These are phyloP conservation scores for Tricholoma matsutake DNA, from an alignment of 768 basidiomycete genomes.

Conservation along the genomic window DNA sequence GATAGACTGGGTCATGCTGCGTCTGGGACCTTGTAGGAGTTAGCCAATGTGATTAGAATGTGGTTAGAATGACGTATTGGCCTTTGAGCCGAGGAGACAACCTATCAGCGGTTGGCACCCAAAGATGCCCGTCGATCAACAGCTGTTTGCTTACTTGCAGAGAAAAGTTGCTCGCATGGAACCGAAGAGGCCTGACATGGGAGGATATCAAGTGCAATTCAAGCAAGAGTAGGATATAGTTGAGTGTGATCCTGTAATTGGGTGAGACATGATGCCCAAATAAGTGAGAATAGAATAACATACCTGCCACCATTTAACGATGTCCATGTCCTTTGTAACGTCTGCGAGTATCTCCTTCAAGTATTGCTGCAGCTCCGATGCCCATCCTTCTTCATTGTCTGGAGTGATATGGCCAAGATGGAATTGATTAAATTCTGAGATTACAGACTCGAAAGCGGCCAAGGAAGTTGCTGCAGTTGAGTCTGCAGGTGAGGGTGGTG, in stretches of 20 bases:
- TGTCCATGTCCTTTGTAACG: conserved; percentile 14
- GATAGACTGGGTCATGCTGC: no score
- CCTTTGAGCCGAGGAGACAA: no score
- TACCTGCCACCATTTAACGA: conserved; percentile 16
- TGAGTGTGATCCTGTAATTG: conserved; percentile 3
- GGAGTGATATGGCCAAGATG: neutral
- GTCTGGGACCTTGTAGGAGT: no score
- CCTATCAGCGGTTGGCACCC: no score
- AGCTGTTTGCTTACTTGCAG: conserved; percentile 4
- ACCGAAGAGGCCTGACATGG: conserved; percentile 19
- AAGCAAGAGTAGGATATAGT: conserved; percentile 14
- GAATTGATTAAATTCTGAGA: neutral
- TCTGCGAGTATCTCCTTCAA: conserved; percentile 6
- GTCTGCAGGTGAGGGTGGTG: neutral
- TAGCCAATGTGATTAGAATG: no score
- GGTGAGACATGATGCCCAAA: neutral
- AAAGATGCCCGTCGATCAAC: neutral
- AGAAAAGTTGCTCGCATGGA: conserved; percentile 17
- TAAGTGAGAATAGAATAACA: neutral
- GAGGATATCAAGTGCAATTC: conserved; percentile 15
- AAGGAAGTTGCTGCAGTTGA: neutral
- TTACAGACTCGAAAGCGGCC: neutral
- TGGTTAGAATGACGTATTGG: no score
- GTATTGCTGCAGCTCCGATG: conserved; percentile 1
- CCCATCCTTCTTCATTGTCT: conserved; percentile 4